Base-by-base conservation (phyloP, 805 yeast genomes). In the Pichia rugopelliculosa region DNA sequence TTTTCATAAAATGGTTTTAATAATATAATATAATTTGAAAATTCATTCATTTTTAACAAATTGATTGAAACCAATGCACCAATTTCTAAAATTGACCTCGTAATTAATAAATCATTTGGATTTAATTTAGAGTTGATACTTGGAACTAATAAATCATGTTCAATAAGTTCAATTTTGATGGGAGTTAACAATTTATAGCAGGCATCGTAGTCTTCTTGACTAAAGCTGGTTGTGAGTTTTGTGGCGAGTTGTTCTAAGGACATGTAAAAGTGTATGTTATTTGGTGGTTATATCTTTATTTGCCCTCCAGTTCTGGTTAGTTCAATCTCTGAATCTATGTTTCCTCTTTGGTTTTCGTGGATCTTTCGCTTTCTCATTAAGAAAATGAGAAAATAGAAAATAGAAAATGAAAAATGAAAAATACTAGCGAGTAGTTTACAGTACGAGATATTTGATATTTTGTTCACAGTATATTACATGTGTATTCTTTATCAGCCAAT, bases 61-160 rank as follows among this genome's bases (percentile, higher is more conserved):
- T 83, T 82, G 52, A 93, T 79, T 43, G 90, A 76, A 17, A 86
- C 76, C 45, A 91, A 70, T 0, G 96, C 95, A 12, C 96, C 96
- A 50, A 89, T 78, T 64, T 93, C 98, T 44, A 93, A 70, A 39
- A 91, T 84, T 37, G 84, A 79, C 56, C 95, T 81, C 8, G 96
- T 80, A 36, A 88, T 86, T 51, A 76, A 72, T 48, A 89, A 74
- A 67, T 90, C 96, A 49, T 75, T 77, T 33, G 79, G 61, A 48
- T 74, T 74, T 64, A 57, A 65, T 44, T 53, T 65, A 47, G 65
- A 57, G 45, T 67, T 71, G 6, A 66, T 48, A 17, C 61, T 45
- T 18, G 97, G 97, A 23, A 89, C 78, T 50, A 93, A 75, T 40
- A 91, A 69, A 52, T 84, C 80, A 54, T 82, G 81, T 60, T 86